Evolutionary conservation across 306 rosid genomes (phyloP), one percentile per base, ranked within the genome.

Genomic region (Clitoria ternatea): DNA sequence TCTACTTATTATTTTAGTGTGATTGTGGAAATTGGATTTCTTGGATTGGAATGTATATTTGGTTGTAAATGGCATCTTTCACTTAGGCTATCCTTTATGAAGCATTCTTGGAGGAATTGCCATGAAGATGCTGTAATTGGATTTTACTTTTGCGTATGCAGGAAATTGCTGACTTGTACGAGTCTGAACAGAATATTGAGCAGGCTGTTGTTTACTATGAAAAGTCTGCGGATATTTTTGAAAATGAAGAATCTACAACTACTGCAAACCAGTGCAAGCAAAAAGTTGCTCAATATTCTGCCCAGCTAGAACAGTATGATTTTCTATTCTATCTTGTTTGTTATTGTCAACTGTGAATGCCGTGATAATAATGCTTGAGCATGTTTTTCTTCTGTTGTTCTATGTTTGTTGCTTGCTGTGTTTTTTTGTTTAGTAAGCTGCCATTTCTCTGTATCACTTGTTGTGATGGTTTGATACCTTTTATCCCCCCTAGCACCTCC

Each of bases 201-300:
- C 87, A 85, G 81, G 83, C 96, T 14, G 84, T 95, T 35, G 82
- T 83, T 60, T 95, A 83, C 82, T 95, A 33, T 77, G 97, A 91
- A 82, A 95, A 83, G 67, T 79, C 99, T 17, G 97, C 99, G 22
- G 99, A 95, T 64, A 83, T 95, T 69, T 91, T 80, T 75, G 89
- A 85, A 83, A 89, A 88, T 54, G 99, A 91, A 78, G 97, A 95
- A 48, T 96, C 82, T 36, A 75, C 87, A 18, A 87, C 91, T 42
- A 75, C 96, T 72, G 97, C 99, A 37, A 91, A 95, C 61, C 96
- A 87, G 77, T 91, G 97, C 97, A 95, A 87, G 85, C 96, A 83
- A 77, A 95, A 95, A 79, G 96, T 95, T 74, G 97, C 99, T 36
- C 97, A 91, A 55, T 91, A 70, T 85, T 80, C 97, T 82, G 97